Evolutionary conservation across 805 yeast genomes (phyloP).

Genomic region (Kuraishia hungarica): DNA sequence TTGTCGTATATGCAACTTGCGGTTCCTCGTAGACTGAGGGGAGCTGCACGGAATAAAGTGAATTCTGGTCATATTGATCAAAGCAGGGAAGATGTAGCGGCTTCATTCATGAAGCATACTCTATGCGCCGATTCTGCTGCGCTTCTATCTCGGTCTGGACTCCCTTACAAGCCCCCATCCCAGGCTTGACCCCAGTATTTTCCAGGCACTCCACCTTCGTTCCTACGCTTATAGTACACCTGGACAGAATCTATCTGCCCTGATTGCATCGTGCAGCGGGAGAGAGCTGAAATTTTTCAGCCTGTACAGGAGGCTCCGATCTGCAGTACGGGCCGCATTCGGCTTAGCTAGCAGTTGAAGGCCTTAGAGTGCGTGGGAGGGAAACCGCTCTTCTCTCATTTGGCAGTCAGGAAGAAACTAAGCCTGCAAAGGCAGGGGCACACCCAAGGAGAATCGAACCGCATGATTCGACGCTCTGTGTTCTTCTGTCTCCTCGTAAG

Average conservation of each 20-base stretch:
- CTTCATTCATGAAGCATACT: too few relatives aligned
- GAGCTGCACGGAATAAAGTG: too few relatives aligned
- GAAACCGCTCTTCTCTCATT: not conserved
- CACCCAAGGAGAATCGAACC: not conserved
- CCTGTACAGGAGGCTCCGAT: not conserved
- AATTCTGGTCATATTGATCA: too few relatives aligned
- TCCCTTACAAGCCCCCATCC: too few relatives aligned
- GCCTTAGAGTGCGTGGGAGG: not conserved
- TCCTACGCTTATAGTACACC: not conserved
- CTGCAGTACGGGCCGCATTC: not conserved
- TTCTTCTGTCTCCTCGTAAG: not conserved
- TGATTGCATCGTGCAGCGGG: not conserved
- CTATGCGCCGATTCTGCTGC: not conserved
- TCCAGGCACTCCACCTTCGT: not conserved
- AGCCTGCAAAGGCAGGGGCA: not conserved
- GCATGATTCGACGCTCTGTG: not conserved
- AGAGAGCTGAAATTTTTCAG: not conserved
- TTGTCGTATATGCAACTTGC: not conserved
- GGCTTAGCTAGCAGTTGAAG: not conserved
- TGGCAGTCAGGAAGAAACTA: not conserved
- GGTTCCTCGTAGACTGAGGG: not conserved
- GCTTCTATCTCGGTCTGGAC: not conserved
- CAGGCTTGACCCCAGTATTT: too few relatives aligned
- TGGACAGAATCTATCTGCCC: not conserved
- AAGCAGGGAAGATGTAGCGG: too few relatives aligned